Base-by-base conservation (phyloP, 345 rosid species). In the Lepidium africanum region DNA sequence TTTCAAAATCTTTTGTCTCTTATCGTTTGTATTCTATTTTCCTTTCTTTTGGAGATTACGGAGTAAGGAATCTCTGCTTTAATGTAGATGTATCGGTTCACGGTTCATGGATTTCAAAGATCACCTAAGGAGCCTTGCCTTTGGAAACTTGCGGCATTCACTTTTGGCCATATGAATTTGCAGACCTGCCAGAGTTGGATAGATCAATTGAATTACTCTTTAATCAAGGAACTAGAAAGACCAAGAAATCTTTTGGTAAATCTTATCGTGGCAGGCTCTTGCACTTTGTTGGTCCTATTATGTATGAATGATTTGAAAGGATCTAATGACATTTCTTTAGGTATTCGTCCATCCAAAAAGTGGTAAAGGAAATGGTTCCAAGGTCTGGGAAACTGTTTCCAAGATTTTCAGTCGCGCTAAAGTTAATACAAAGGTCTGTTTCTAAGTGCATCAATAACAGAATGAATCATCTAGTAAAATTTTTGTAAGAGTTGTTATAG, bases 311-410 rank as follows among this genome's bases (percentile, higher is more conserved):
- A 17, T 56, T 47, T 46, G 65, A 64, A 61, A 67, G 53, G 61
- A 35, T 61, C 60, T 19, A 23, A 67, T 74, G 65, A 45, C 54
- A 64, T 54, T 67, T 71, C 47, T 58, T 52, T 73, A 93, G 98
- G 86, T 93, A 59, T 87, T 93, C 16, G 79, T 93, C 59, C 81
- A 93, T 82, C 98, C 98, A 14, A 72, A 57, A 85, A 93, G 97
- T 68, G 98, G 98, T 69, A 93, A 90, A 75, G 86, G 78, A 51
- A 83, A 74, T 79, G 97, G 96, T 53, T 23, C 69, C 62, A 80
- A 53, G 66, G 83, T 80, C 30, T 93, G 97, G 98, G 96, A 86
- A 73, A 80, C 79, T 33, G 92, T 93, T 64, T 85, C 94, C 77
- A 87, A 91, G 53, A 76, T 93, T 52, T 93, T 93, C 69, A 52